Base-by-base conservation (phyloP, 1,284 basidiomycete genomes). In the Xerocomus minutiporus region DNA sequence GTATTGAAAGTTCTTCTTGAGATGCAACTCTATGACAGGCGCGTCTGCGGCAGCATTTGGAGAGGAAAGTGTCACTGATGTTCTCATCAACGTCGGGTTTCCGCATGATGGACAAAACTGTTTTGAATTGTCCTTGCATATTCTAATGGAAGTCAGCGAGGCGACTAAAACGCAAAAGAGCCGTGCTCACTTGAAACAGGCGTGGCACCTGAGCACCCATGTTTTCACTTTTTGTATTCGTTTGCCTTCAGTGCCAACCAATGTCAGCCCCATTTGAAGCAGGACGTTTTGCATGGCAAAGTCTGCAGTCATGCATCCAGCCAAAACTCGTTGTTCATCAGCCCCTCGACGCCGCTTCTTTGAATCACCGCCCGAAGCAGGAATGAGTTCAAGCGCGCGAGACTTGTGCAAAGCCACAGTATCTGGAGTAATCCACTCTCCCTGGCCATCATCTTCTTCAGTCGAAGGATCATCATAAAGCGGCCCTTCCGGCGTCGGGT, bases 261-360 rank as follows among this genome's bases (percentile, higher is more conserved):
- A 77, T 57, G 86, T 88, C 51, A 99, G 73, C 0, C 91, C 91
- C 91, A 99, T 97, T 68, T 97, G 95, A 50, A 99, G 73, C 54
- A 97, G 73, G 12, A 99, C 93, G 66, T 99, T 99, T 73, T 99
- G 97, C 83, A 99, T 97, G 13, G 97, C 97, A 71, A 94, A 99
- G 80, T 99, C 97, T 36, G 91, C 92, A 2, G 97, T 99, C 91
- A 99, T 93, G 68, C 93, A 95, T 15, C 92, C 94, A 2, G 83
- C 84, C 52, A 75, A 75, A 51, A 91, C 73, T 9, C 70, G 59
- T 53, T 80, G 75, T 45, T 73, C 71, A 47, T 74, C 69, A 57
- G 67, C 68, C 23, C 57, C 59, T 52, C 75, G 79, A 39, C 67
- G 66, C 59, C 75, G 75, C 31, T 69, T 68, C 54, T 74, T 73